phyloP scores from a whole-genome alignment of 179 eudicot species.

The Patellifolia procumbens region DNA sequence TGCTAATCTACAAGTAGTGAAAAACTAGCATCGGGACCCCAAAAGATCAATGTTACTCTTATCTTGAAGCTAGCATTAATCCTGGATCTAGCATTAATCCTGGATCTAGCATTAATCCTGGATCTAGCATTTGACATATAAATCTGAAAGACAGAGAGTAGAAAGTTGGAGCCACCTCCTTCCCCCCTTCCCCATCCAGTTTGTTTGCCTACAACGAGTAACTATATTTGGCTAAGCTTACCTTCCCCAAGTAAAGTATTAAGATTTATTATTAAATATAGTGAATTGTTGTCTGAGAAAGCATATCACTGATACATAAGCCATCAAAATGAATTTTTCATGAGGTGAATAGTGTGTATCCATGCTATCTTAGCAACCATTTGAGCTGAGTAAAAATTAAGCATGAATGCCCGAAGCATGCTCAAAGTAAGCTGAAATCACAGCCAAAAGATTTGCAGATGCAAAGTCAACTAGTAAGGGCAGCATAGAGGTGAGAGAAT shows the following conservation, averaged over 20 bases:
- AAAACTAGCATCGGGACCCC: no score
- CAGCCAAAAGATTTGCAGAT: not conserved
- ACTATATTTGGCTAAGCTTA: no score
- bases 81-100: not conserved
- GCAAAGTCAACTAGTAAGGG: not conserved
- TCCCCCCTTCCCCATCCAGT: no score
- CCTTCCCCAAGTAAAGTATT: no score
- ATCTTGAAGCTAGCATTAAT: not conserved
- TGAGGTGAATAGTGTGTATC: no score
- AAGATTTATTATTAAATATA: no score
- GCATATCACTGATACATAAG: no score
- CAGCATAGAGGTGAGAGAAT: not conserved
- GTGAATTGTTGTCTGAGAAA: no score
- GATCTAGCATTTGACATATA: not conserved
- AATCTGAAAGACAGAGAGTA: not conserved
- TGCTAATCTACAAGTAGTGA: no score
- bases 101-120: not conserved
- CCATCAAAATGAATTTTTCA: no score
- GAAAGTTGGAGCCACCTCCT: not conserved
- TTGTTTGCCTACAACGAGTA: no score
- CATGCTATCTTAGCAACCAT: not conserved
- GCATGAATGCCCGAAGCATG: not conserved
- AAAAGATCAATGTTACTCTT: no score
- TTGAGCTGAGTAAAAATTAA: not conserved
- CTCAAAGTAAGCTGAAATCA: not conserved